Base-by-base conservation (phyloP, 2,329 filamentous ascomycete genomes). In the Herpotrichia juniperi region DNA sequence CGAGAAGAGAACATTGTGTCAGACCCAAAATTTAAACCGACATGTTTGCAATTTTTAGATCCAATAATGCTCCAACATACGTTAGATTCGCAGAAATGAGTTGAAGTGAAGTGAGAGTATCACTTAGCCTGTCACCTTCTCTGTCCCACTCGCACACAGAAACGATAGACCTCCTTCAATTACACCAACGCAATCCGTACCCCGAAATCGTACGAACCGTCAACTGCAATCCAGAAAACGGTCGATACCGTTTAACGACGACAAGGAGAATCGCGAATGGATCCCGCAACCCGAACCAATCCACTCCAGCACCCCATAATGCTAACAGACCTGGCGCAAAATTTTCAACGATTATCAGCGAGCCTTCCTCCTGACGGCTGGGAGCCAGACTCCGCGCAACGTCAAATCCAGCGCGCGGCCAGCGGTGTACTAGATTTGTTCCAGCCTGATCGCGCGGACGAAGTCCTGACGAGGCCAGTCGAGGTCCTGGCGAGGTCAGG, bases 331-430 rank as follows among this genome's bases (percentile, higher is more conserved):
- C 42, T 64, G 2, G 50, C 48, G 21, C 11, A 12, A 1, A 51
- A 59, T 19, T 47, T 45, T 17, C 57, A 60, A 40, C 46, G 48
- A 1, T 45, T 64, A 2, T 61, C 58, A 1, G 54, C 50, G 1
- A 50, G n/a, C 16, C 44, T 66, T 8, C 59, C 56, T n/a, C 59
- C 58, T 9, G 57, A 65, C 24, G 45, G 42, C 9, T 65, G 56
- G 59, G 48, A 56, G 17, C 14, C 30, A 4, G 31, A 42, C 1
- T 11, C 21, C 11, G 31, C 37, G 6, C 9, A 24, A 4, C 10
- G 31, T 10, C 24, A 28, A 4, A 19, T 59, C 17, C 37, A 51
- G n/a, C 48, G 56, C 2, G 44, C 48, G 14, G 9, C 28, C 3
- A 60, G 47, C 45, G 60, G 57, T 4, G 30, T 56, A 3, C 42